Evolutionary conservation across 2,329 filamentous ascomycete genomes (phyloP).

Genomic region (Colletotrichum caudatum): DNA sequence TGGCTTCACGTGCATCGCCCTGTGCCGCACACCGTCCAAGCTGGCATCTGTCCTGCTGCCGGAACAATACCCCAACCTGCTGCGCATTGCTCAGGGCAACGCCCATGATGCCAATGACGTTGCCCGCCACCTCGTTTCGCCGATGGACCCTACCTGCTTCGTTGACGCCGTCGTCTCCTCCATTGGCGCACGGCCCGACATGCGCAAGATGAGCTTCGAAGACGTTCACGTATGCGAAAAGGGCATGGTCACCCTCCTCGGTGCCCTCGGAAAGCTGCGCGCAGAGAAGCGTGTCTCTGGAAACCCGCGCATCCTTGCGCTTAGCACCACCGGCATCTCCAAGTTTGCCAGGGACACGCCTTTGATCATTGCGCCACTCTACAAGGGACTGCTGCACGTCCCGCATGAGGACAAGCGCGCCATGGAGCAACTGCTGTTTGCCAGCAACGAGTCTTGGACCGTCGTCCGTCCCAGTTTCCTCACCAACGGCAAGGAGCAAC

Average conservation of each 20-base stretch:
- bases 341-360: constrained; percentile 55
- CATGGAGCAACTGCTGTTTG: constrained; percentile 56
- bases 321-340: constrained; percentile 59
- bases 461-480: constrained; percentile 50
- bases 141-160: constrained; percentile 46
- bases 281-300: constrained; percentile 41
- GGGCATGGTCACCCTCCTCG: constrained; percentile 57
- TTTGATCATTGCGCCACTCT: constrained; percentile 54
- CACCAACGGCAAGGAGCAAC: constrained; percentile 45
- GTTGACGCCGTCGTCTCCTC: constrained; percentile 62
- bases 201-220: constrained; percentile 53
- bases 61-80: constrained; percentile 53
- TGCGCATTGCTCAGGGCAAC: constrained; percentile 61
- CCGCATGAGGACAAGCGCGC: constrained; percentile 59
- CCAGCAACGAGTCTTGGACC: constrained; percentile 47
- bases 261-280: constrained; percentile 51
- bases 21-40: constrained; percentile 64
- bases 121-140: constrained; percentile 50
- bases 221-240: constrained; percentile 63
- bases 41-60: constrained; percentile 54
- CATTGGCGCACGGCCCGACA: constrained; percentile 56
- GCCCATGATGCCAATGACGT: constrained; percentile 57
- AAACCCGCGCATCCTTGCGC: constrained; percentile 52
- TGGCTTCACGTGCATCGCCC: constrained; percentile 60
- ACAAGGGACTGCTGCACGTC: constrained; percentile 52